phyloP scores from a whole-genome alignment of 2,329 filamentous ascomycete genomes.

The Sporothrix pseudoabietina region DNA sequence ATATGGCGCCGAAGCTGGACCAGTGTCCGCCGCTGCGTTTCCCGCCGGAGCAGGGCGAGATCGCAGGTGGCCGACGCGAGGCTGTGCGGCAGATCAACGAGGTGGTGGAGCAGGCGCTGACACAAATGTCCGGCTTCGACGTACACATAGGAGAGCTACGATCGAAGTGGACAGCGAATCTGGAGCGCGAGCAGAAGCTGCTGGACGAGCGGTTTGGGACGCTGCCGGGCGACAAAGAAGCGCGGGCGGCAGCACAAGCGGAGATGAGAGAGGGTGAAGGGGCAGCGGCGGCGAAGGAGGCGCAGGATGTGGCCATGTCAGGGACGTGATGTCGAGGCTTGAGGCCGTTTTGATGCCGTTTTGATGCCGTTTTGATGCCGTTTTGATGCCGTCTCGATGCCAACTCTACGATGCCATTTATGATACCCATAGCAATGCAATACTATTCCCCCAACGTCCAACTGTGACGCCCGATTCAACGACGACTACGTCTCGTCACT shows the following conservation, averaged over 20 bases:
- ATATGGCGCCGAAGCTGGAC: conserved; percentile 29
- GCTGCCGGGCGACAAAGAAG: neutral
- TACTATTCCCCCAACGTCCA: neutral
- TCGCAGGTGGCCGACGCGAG: conserved; percentile 25
- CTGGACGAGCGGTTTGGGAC: conserved; percentile 35
- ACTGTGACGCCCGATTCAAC: too few relatives aligned
- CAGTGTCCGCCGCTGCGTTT: conserved; percentile 29
- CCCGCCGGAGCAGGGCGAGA: conserved; percentile 14
- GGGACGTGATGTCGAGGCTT: neutral
- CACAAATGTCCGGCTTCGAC: conserved; percentile 36
- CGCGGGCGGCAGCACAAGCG: neutral
- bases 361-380: neutral
- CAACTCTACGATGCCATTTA: neutral
- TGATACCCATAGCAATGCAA: conserved; percentile 18
- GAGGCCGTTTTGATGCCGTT: neutral
- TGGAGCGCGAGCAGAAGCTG: conserved; percentile 37
- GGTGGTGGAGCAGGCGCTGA: conserved; percentile 34
- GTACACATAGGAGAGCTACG: conserved; percentile 36
- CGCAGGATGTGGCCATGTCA: conserved; percentile 9
- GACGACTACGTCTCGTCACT: neutral
- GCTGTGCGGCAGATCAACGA: conserved; percentile 34
- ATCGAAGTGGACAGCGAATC: conserved; percentile 32
- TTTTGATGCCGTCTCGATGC: neutral
- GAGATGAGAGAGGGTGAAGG: neutral
- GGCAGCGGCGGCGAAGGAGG: neutral